Evolutionary conservation across 140 eudicot species (phyloP), one percentile per base, ranked within the genome.

Genomic region (Oenanthe javanica): DNA sequence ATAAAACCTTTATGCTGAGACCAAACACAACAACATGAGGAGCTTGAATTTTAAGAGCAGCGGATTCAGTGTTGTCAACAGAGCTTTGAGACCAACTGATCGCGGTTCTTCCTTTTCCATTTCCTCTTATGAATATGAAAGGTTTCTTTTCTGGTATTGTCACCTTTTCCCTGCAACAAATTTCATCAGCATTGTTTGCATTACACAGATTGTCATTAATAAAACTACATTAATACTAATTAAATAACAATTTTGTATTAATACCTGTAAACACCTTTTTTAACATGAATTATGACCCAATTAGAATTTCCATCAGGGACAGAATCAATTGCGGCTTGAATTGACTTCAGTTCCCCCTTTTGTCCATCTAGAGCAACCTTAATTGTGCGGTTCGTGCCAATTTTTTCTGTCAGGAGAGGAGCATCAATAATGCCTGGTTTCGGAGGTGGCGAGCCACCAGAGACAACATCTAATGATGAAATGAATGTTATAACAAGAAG

Each of bases 1-100:
- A 71, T 31, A 40, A 81, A 71, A 93, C 98, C 97, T 94, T 94
- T 88, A 94, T 89, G 87, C 94, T 90, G 76, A 94, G 90, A 78
- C 97, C 98, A 78, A 78, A 94, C 82, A 88, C 96, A 72, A 94
- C 52, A 77, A 89, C 86, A 79, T 94, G 77, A 36, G 88, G 85
- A 71, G 97, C 94, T 81, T 92, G 94, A 52, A 89, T 91, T 83
- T 80, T 90, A 55, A 94, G 88, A 54, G 94, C 86, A 70, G 98
- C 93, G 59, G 97, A 92, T 48, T 94, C 86, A 18, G 87, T 83
- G 83, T 85, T 84, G 72, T 90, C 85, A 31, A 9, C 80, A 36
- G 93, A 92, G 87, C 89, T 92, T 48, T 90, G 86, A 79, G 96
- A 88, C 98, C 92, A 92, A n/a, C 83, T 87, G 61, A 94, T 92